Conservation (phyloP, 2,329 filamentous ascomycete genomes). For the Sporothrix humicola region DNA sequence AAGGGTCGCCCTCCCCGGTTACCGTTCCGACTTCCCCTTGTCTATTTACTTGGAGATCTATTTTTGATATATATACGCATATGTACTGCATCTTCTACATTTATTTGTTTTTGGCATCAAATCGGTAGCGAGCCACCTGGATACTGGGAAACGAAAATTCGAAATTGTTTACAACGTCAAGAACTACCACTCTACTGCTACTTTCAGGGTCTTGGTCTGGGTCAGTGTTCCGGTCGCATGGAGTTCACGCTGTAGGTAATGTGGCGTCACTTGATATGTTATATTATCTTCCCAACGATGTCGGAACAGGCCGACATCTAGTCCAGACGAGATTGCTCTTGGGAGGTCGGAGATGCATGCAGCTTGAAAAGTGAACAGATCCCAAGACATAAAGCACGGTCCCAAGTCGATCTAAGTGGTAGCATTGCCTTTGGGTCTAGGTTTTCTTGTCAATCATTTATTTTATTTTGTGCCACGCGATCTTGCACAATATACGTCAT, state of each 20-base stretch:
- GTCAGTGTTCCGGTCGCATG: background rate
- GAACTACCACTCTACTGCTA: too few relatives aligned
- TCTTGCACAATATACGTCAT: background rate
- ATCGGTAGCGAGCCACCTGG: background rate
- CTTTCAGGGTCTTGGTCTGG: background rate
- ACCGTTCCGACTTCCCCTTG: background rate
- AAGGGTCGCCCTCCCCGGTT: background rate
- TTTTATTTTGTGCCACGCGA: background rate
- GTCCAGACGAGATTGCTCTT: background rate
- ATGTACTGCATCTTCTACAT: background rate
- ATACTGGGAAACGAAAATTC: too few relatives aligned
- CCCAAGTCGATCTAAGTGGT: too few relatives aligned
- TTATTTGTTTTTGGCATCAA: background rate
- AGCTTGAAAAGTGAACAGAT: too few relatives aligned
- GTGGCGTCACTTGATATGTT: background rate
- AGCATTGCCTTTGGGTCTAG: too few relatives aligned
- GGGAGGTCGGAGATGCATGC: too few relatives aligned
- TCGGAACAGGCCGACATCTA: background rate
- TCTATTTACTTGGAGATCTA: background rate
- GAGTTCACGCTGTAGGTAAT: background rate
- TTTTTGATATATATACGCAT: background rate
- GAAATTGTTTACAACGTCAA: background rate
- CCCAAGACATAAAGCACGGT: too few relatives aligned
- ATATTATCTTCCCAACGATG: background rate
- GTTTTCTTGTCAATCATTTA: too few relatives aligned